Evolutionary conservation across 2,329 filamentous ascomycete species (phyloP).

Genomic region (Eurotiales sp.): DNA sequence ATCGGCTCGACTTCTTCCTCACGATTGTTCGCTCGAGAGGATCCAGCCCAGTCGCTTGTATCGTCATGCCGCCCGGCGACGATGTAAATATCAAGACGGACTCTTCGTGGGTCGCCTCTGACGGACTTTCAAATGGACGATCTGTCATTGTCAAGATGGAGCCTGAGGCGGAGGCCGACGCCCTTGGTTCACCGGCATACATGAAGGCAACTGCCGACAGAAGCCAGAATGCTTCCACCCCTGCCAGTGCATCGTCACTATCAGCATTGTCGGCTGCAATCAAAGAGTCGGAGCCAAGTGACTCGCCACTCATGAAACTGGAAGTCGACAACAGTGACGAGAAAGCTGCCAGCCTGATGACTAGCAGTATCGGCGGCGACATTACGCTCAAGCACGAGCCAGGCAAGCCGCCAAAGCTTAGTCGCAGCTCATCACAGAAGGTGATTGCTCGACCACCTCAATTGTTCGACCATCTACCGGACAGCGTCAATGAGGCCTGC

Average conservation of each 20-base stretch:
- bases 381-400: constrained; percentile 62
- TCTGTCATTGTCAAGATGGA: constrained; percentile 12
- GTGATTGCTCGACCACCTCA: constrained; percentile 57
- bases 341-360: constrained; percentile 29
- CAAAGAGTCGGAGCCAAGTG: constrained; percentile 24
- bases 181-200: constrained; percentile 8
- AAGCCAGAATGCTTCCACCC: constrained; percentile 14
- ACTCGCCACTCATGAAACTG: constrained; percentile 26
- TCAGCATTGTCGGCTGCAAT: constrained; percentile 7
- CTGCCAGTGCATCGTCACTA: constrained; percentile 5
- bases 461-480: constrained; percentile 70
- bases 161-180: constrained; percentile 10
- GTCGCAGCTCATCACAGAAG: constrained; percentile 72
- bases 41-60: constrained; percentile 23
- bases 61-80: constrained; percentile 43
- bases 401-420: constrained; percentile 65
- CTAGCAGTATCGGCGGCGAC: constrained; percentile 57
- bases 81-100: constrained; percentile 36
- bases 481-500: constrained; percentile 73
- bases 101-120: constrained; percentile 19
- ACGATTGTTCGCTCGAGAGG: constrained; percentile 4
- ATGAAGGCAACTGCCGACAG: constrained; percentile 8
- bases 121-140: not conserved
- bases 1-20: constrained; percentile 9
- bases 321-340: constrained; percentile 27